Conservation (phyloP, 805 yeast species). For the Candida koratica region DNA sequence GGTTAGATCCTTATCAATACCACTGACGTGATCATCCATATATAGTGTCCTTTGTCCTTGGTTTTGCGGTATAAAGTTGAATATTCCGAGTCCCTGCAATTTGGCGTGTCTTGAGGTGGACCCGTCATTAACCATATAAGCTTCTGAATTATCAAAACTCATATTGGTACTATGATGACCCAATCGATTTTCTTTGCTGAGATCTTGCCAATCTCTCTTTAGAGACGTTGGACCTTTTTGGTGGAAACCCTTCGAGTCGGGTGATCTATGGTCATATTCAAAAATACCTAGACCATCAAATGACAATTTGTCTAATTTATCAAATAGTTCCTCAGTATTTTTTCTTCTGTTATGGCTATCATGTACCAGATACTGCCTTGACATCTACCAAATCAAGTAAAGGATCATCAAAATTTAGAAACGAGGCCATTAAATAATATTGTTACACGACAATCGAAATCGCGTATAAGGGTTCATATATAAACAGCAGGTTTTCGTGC, state of each 20-base stretch:
- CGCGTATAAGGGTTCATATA: constrained; percentile 7
- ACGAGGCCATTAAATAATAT: constrained; percentile 3
- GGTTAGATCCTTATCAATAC: constrained; percentile 1
- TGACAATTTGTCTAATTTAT: constrained; percentile 9
- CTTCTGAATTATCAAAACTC: too few relatives aligned
- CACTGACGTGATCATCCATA: not conserved
- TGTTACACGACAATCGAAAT: constrained; percentile 3
- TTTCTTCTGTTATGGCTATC: not conserved
- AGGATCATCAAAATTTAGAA: constrained; percentile 1
- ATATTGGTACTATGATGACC: not conserved
- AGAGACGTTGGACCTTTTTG: not conserved
- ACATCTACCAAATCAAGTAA: constrained; percentile 3
- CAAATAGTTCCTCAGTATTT: constrained; percentile 8
- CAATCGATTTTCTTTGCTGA: not conserved
- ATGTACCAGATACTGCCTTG: not conserved
- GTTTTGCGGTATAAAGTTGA: too few relatives aligned
- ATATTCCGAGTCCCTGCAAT: not conserved
- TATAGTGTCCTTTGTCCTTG: too few relatives aligned
- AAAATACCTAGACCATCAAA: constrained; percentile 3
- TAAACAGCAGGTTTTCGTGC: too few relatives aligned
- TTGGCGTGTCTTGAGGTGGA: not conserved
- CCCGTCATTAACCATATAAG: too few relatives aligned
- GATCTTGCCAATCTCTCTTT: not conserved
- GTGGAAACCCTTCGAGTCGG: not conserved
- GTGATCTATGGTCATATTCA: too few relatives aligned